phyloP scores from a whole-genome alignment of 23 red algal species.

The Chondrus crispus region DNA sequence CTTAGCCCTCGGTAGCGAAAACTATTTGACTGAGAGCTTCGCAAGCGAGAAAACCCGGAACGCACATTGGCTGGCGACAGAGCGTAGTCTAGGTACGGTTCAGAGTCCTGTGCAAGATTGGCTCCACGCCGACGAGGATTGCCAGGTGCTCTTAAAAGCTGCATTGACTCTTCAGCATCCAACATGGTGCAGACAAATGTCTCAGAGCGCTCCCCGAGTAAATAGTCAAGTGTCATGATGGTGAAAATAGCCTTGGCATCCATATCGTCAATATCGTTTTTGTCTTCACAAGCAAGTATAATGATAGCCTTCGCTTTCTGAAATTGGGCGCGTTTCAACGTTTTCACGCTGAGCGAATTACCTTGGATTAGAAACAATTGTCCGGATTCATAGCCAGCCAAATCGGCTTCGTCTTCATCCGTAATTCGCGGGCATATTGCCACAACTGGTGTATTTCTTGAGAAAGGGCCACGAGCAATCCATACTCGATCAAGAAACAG shows the following conservation, averaged over 20 bases:
- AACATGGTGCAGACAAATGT: slow-evolving; percentile 80
- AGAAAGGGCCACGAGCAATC: slow-evolving; percentile 28
- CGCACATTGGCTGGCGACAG: not conserved
- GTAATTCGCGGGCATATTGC: slow-evolving; percentile 55
- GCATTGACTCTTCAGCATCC: slow-evolving; percentile 82
- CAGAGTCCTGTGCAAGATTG: not conserved
- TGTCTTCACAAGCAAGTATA: slow-evolving; percentile 67
- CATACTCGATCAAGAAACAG: slow-evolving; percentile 58
- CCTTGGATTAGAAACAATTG: slow-evolving; percentile 64
- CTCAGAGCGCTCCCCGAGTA: slow-evolving; percentile 54
- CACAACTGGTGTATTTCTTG: slow-evolving; percentile 54
- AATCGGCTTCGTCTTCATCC: slow-evolving; percentile 52
- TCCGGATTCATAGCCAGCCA: not conserved
- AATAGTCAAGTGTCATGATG: slow-evolving; percentile 78
- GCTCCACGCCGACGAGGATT: slow-evolving; percentile 62
- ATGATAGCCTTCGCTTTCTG: slow-evolving; percentile 63
- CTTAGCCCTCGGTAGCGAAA: not conserved
- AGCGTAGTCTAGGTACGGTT: slow-evolving; percentile 21
- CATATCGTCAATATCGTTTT: slow-evolving; percentile 58
- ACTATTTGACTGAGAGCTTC: not conserved
- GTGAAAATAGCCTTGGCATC: slow-evolving; percentile 78
- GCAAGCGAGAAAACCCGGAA: too few species aligned
- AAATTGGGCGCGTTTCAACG: slow-evolving; percentile 68
- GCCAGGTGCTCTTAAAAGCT: slow-evolving; percentile 66
- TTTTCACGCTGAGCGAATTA: slow-evolving; percentile 62